These are phyloP conservation scores for Backusella macrospora DNA, from an alignment of 192 early-diverging fungal genomes.

Conservation along the genomic window DNA sequence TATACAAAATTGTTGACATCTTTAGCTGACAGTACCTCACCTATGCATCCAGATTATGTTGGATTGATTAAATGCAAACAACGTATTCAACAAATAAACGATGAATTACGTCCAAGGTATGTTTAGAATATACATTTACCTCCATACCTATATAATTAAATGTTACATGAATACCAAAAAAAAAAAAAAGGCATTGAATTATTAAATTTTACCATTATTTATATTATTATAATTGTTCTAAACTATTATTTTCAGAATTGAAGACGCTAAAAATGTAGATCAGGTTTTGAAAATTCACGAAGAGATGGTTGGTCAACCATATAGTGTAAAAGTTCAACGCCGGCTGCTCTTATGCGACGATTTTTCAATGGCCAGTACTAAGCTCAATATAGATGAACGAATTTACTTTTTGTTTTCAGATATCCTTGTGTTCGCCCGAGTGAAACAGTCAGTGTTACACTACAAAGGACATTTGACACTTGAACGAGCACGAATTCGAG, in stretches of 20 bases:
- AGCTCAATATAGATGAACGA: constrained; percentile 15
- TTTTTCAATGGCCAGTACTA: constrained; percentile 17
- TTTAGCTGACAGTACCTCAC: constrained; percentile 25
- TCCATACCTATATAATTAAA: not conserved
- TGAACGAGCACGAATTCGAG: constrained; percentile 18
- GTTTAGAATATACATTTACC: not conserved
- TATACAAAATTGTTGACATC: constrained; percentile 22
- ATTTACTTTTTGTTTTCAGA: constrained; percentile 34
- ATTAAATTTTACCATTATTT: not conserved
- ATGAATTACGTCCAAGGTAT: constrained; percentile 26
- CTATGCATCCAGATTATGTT: constrained; percentile 41
- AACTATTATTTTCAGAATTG: constrained; percentile 15
- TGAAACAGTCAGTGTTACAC: constrained; percentile 22
- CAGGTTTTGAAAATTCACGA: constrained; percentile 29
- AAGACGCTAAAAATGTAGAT: constrained; percentile 27
- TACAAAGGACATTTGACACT: constrained; percentile 32
- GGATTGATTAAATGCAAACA: constrained; percentile 27
- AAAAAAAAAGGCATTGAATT: not conserved
- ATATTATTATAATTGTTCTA: not conserved
- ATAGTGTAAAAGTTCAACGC: constrained; percentile 23
- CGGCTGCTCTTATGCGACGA: constrained; percentile 24
- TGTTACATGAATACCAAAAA: not conserved
- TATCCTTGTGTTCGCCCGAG: constrained; percentile 30
- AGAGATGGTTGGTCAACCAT: constrained; percentile 20
- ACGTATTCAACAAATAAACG: constrained; percentile 17